Base-by-base conservation (phyloP, 2,329 filamentous ascomycete species). In the Teratosphaeria destructans region DNA sequence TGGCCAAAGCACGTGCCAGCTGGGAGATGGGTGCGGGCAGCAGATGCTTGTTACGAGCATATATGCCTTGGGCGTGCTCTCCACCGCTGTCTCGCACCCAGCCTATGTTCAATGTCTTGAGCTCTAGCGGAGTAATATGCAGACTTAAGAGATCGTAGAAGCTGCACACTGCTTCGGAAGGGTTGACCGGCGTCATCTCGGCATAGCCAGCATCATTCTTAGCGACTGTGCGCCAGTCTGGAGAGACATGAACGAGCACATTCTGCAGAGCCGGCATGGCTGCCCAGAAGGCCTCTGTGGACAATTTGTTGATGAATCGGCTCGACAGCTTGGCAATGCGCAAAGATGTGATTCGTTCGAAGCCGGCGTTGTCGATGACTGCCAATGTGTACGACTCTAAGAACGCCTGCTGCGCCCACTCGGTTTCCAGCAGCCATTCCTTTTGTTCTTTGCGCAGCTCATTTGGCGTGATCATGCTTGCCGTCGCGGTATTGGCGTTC, bases 351-450 rank as follows among this genome's bases (percentile, higher is more conserved):
- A 89, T 77, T 5, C 76, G 72, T 7, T 67, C 61, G 63, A 88
- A 87, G 5, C 67, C 64, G 4, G 75, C 74, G 61, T 86, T 86
- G 66, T 88, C 84, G 27, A 85, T 81, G 52, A 88, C 71, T 1
- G 84, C 81, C 55, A 88, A 80, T 63, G 85, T 80, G 64, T 86
- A 89, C 0, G 85, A 86, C 55, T 85, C 82, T 54, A 89, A 76
- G 68, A 89, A 85, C 19, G 85, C 85, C 57, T 82, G 77, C 63
- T 89, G 85, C 6, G 85, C 85, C 83, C 85, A 88, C 57, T 85
- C 81, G 3, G 84, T 82, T 69, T 89, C 85, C 43, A 86, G 73
- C 1, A 89, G 72, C 82, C 87, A 85, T 70, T 88, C 85, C 57
- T 80, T 83, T 69, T 89, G 87, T n/a, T 82, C 77, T 60, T 77